Conservation (phyloP, 2,329 filamentous ascomycete species). For the Cladosporium sp. region DNA sequence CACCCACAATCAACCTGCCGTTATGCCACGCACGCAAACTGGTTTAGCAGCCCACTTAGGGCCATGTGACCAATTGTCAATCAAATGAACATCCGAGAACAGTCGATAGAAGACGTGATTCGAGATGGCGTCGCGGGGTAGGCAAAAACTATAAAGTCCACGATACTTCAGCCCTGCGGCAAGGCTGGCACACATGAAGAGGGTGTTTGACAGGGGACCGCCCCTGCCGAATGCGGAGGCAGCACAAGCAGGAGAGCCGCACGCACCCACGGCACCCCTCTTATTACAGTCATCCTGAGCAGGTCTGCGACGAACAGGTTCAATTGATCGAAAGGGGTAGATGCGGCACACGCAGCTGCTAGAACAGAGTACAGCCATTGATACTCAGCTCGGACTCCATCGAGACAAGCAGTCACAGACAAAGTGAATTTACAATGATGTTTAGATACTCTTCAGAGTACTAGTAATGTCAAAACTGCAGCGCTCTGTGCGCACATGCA, state of each 20-base stretch:
- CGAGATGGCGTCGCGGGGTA: neutral
- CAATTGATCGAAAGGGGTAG: neutral
- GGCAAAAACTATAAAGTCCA: neutral
- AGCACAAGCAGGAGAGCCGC: neutral
- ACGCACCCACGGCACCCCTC: neutral
- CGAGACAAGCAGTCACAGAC: neutral
- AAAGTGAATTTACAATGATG: neutral
- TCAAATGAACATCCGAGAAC: neutral
- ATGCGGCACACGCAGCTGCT: neutral
- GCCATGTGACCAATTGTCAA: neutral
- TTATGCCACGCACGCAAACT: constrained; percentile 3
- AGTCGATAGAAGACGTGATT: neutral
- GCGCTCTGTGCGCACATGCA: neutral
- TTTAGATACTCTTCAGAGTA: neutral
- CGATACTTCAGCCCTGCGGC: constrained; percentile 10
- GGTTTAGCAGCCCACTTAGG: constrained; percentile 3
- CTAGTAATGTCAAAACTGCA: neutral
- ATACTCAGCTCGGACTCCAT: neutral
- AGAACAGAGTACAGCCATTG: neutral
- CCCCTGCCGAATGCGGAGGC: neutral
- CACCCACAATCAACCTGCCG: constrained; percentile 3
- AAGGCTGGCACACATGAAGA: constrained; percentile 5
- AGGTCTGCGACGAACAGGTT: neutral
- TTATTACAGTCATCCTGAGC: neutral
- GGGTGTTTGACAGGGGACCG: neutral